Evolutionary conservation across 495 filamentous ascomycete species (phyloP).

Genomic region (Penicillium canescens): DNA sequence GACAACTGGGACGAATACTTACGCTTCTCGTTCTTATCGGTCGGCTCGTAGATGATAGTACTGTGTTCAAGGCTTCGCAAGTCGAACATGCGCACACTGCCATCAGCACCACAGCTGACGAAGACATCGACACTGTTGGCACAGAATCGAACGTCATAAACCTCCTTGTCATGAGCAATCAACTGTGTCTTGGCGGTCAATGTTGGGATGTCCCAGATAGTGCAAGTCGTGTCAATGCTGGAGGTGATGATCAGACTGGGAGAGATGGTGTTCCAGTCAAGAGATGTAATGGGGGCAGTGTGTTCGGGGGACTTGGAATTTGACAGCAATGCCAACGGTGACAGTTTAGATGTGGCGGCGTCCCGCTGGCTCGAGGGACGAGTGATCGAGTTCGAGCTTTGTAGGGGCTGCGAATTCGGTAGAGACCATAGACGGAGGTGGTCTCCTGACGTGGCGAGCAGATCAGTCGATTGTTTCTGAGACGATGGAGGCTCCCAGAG

Average conservation of each 20-base stretch:
- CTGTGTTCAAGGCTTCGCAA: conserved; percentile 94
- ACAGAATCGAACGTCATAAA: conserved; percentile 97
- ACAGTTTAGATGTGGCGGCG: conserved; percentile 76
- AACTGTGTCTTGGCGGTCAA: conserved; percentile 97
- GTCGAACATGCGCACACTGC: conserved; percentile 98
- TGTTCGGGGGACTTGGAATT: conserved; percentile 99
- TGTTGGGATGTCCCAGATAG: conserved; percentile 99
- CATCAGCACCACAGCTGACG: conserved; percentile 95
- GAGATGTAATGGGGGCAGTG: conserved; percentile 90
- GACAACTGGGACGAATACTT: conserved; percentile 14
- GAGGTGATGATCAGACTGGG: conserved; percentile 97
- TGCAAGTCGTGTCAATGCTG: conserved; percentile 98
- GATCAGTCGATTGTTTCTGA: conserved; percentile 93
- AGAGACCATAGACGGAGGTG: conserved; percentile 96
- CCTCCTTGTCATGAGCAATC: conserved; percentile 98
- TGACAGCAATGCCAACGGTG: conserved; percentile 87
- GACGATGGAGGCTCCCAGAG: conserved; percentile 98
- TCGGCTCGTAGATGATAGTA: conserved; percentile 98
- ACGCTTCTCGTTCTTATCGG: conserved; percentile 85
- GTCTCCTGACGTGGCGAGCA: conserved; percentile 94
- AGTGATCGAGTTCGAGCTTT: conserved; percentile 71
- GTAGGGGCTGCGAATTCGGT: conserved; percentile 52
- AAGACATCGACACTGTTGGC: conserved; percentile 96
- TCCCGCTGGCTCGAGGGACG: conserved; percentile 64
- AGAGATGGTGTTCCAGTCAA: conserved; percentile 97